A percentile compares a stretch with the other conserved stretches of the same genome.
Evolutionary conservation across 495 filamentous ascomycete species (phyloP).

Genomic region (Monascus purpureus): DNA sequence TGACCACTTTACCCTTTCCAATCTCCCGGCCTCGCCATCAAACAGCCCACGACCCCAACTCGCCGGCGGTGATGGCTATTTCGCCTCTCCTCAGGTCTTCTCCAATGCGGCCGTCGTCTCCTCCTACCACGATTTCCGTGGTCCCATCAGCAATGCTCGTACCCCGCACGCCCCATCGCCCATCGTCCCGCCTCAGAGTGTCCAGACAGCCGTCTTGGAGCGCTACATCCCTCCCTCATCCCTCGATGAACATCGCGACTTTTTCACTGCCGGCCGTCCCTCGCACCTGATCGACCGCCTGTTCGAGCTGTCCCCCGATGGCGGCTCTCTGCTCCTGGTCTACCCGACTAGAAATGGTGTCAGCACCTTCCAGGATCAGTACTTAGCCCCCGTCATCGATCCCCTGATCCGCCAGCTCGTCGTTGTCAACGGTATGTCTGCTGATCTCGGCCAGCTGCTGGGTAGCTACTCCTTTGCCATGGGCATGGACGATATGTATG

Average conservation of each 20-base stretch:
- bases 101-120: constrained; percentile 43
- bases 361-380: constrained; percentile 47
- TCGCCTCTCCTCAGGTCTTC: constrained; percentile 40
- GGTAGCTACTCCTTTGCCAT: constrained; percentile 44
- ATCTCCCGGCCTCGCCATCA: constrained; percentile 47
- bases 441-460: constrained; percentile 43
- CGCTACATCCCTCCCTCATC: constrained; percentile 57
- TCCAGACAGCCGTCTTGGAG: constrained; percentile 54
- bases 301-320: constrained; percentile 44
- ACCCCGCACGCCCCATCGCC: constrained; percentile 38
- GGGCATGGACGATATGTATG: constrained; percentile 44
- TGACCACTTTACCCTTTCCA: constrained; percentile 45
- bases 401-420: constrained; percentile 51
- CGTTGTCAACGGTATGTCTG: constrained; percentile 47
- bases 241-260: constrained; percentile 41
- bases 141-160: constrained; percentile 21
- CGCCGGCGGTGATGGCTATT: constrained; percentile 36
- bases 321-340: constrained; percentile 50
- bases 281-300: constrained; percentile 57
- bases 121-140: constrained; percentile 40
- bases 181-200: constrained; percentile 48
- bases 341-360: constrained; percentile 55
- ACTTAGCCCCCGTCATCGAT: constrained; percentile 53
- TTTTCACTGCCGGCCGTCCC: constrained; percentile 41
- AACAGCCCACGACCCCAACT: constrained; percentile 39